Evolutionary conservation across 2,329 filamentous ascomycete species (phyloP), one percentile per base, ranked within the genome.

Genomic region (Claviceps pazoutovae): DNA sequence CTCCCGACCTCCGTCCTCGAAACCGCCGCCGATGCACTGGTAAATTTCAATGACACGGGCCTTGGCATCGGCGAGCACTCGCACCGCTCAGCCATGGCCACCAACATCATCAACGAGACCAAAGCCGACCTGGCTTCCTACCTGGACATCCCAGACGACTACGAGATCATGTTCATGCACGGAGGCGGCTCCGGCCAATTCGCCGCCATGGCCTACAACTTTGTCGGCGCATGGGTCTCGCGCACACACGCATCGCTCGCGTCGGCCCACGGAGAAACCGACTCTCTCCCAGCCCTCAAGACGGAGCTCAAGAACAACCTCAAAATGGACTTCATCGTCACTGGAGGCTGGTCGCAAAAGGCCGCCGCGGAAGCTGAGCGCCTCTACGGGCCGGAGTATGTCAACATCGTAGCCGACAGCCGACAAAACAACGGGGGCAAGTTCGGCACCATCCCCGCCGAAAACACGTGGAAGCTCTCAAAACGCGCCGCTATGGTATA

Each of bases 101-200:
- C 80, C 56, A 79, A 82, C 56, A 88, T 97, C 61, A 78, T 97
- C 58, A 82, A 85, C 56, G 76, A 86, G 57, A 78, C 88, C 56
- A 93, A 94, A 66, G 77, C 80, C 37, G 81, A 86, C 56, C 76
- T 97, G 11, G 75, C 78, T 38, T 72, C 72, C 21, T 84, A 87
- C 58, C 82, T 95, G 52, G 84, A 91, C 60, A 84, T 97, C 52
- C 88, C 89, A 3, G 79, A 84, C 58, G 82, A 86, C 65, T 95
- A 96, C 69, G 88, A 95, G 55, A 78, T 95, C 51, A 70, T 95
- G 19, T 91, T 95, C 68, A 84, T 95, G 75, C 86, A 93, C 66
- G 87, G 79, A 55, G 90, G 91, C 53, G 91, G 90, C 55, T 88
- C 44, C 48, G 89, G 89, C 54, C 80, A 90, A 70, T 96, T 96